These are phyloP conservation scores for Erysiphe pulchra DNA, from an alignment of 2,329 filamentous ascomycete genomes.

Conservation along the genomic window DNA sequence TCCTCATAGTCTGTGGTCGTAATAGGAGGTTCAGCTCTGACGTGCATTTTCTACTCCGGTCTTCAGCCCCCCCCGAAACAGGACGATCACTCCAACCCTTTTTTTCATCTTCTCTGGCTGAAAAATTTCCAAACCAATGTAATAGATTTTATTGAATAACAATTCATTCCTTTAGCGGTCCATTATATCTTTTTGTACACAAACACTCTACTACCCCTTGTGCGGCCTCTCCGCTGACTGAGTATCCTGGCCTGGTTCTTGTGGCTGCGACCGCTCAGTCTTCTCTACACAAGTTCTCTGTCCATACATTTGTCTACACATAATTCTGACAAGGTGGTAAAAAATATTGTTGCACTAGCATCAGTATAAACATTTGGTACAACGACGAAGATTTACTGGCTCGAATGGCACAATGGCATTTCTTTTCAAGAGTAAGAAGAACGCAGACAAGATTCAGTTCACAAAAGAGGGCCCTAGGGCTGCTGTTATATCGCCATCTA, in stretches of 20 bases:
- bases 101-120: neutral
- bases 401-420: constrained; percentile 38
- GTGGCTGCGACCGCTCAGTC: neutral
- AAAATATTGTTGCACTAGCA: neutral
- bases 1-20: neutral
- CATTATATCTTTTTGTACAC: neutral
- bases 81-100: neutral
- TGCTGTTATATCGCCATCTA: constrained; percentile 17
- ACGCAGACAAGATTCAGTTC: constrained; percentile 33
- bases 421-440: constrained; percentile 62
- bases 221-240: neutral
- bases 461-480: constrained; percentile 9
- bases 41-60: neutral
- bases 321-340: neutral
- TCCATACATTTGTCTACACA: neutral
- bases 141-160: too few species aligned
- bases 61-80: neutral
- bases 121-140: neutral
- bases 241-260: neutral
- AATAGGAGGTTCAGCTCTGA: neutral
- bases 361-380: neutral
- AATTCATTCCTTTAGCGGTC: neutral
- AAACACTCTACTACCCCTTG: neutral
- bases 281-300: neutral
- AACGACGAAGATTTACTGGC: constrained; percentile 5